These are phyloP conservation scores for Taphrina pruni DNA, from an alignment of 1,139 yeast species.

Conservation along the genomic window DNA sequence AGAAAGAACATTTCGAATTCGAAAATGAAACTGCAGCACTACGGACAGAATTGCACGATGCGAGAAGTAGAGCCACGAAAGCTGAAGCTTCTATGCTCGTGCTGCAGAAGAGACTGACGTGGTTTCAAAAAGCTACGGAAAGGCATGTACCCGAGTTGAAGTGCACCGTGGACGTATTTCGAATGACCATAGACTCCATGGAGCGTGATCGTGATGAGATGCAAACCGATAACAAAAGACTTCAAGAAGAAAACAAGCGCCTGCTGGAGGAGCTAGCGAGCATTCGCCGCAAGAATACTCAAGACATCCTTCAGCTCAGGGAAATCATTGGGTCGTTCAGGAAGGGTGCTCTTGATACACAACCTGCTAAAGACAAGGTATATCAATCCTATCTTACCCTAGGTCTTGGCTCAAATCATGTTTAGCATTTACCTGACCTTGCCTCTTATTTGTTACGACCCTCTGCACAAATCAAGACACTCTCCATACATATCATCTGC, in stretches of 20 bases:
- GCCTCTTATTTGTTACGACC: not conserved
- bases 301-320: not conserved
- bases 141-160: not conserved
- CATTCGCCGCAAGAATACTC: not conserved
- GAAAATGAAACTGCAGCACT: not conserved
- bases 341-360: not conserved
- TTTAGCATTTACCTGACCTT: not conserved
- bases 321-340: constrained; percentile 1
- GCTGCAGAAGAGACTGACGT: not conserved
- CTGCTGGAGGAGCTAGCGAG: not conserved
- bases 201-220: not conserved
- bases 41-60: not conserved
- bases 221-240: not conserved
- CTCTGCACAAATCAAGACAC: not conserved
- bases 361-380: not conserved
- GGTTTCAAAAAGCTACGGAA: constrained; percentile 2
- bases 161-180: not conserved
- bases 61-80: not conserved
- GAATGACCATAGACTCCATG: not conserved
- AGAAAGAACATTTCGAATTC: not conserved
- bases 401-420: not conserved
- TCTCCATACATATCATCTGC: not conserved
- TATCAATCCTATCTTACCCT: not conserved
- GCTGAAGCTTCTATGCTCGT: not conserved
- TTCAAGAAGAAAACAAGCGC: not conserved